Base-by-base conservation (phyloP, 2,329 filamentous ascomycete genomes). In the Alternaria panax region DNA sequence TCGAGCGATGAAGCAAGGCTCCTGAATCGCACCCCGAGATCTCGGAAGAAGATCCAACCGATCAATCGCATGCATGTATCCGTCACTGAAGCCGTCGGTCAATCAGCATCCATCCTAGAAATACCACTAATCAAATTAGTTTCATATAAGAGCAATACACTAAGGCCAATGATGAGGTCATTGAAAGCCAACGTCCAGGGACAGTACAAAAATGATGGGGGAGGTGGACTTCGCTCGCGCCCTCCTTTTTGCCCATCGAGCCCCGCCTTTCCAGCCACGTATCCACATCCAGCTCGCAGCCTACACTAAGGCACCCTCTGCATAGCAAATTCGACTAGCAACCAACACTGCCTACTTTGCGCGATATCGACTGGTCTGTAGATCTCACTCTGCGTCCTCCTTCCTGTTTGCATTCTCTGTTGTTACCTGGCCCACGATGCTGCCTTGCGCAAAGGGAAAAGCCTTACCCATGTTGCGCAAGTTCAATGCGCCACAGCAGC, bases 381-480 rank as follows among this genome's bases (percentile, higher is more conserved):
- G 7, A 22, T 20, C 18, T 47, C 28, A 47, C 18, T 18, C 28
- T 47, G 18, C 45, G 24, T 16, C 4, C 27, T 30, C 28, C 28
- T 38, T 38, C 34, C 34, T 14, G 0, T 0, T 22, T 40, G 36
- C 36, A 40, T n/a, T 40, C 12, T 22, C 18, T 16, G 45, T 3
- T 48, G 8, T 36, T 34, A 18, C 46, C 38, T 45, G 22, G 38
- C 20, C 28, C 5, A 32, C 24, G 41, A 28, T 47, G 12, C 36
- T 58, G 42, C 50, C 55, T 58, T 54, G 41, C 41, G 32, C 32
- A 32, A 18, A 51, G 28, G 51, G 28, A 16, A 27, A 47, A 28
- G 24, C 30, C 12, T 27, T 27, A 8, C 9, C 28, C 22, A 12
- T 11, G 36, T 43, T 40, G 32, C 32, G 27, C 30, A 32, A 36